Percentiles rank a stretch among this genome's conserved stretches.
Evolutionary conservation across 2,329 filamentous ascomycete genomes (phyloP).

Genomic region (Calonectria ilicicola): DNA sequence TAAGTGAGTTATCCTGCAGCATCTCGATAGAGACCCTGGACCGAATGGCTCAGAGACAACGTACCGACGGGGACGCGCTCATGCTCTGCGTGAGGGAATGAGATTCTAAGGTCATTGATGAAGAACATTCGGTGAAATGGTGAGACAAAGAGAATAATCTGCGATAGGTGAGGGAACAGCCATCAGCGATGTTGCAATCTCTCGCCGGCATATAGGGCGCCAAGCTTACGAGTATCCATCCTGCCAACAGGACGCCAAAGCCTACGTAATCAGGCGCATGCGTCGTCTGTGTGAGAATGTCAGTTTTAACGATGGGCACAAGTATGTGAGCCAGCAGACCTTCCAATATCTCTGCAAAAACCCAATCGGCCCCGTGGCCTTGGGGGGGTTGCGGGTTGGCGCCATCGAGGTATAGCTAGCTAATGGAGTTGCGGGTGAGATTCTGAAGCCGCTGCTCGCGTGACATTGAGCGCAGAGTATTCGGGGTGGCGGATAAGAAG

Average conservation of each 20-base stretch:
- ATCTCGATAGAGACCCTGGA: not conserved
- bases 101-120: slow-evolving; percentile 84
- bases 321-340: slow-evolving; percentile 45
- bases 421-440: not conserved
- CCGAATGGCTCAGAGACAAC: slow-evolving; percentile 45
- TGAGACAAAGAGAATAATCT: slow-evolving; percentile 62
- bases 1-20: not conserved
- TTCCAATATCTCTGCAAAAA: slow-evolving; percentile 60
- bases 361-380: slow-evolving; percentile 37
- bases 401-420: slow-evolving; percentile 38
- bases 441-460: slow-evolving; percentile 10
- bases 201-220: slow-evolving; percentile 15
- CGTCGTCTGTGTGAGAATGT: slow-evolving; percentile 67
- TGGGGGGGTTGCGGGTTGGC: slow-evolving; percentile 33
- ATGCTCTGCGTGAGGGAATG: slow-evolving; percentile 85
- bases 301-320: not conserved
- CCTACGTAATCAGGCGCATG: slow-evolving; percentile 92
- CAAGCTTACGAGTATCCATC: slow-evolving; percentile 70
- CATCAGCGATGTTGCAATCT: slow-evolving; percentile 10
- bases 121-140: slow-evolving; percentile 97
- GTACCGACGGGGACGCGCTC: slow-evolving; percentile 85
- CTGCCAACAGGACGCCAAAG: slow-evolving; percentile 75
- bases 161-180: slow-evolving; percentile 9
- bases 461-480: slow-evolving; percentile 22
- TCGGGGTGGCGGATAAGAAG: slow-evolving; percentile 10